Evolutionary conservation across 331 rosid genomes (phyloP).

Genomic region (Erythrophleum ivorense): DNA sequence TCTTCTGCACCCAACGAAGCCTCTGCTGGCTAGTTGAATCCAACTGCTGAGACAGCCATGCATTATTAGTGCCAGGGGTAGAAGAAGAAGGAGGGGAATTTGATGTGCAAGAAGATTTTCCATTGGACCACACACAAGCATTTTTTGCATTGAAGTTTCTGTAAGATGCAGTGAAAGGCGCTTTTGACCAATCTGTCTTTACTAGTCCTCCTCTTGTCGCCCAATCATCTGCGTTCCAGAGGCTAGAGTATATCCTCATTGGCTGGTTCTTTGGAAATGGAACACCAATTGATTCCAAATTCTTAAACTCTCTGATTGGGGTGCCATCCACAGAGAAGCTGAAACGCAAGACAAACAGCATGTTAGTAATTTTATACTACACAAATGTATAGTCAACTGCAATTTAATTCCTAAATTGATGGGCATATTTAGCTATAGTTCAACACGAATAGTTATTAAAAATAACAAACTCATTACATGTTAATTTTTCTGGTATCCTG

Average conservation of each 20-base stretch:
- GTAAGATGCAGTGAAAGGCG: slow-evolving; percentile 45
- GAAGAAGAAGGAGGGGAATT: neutral
- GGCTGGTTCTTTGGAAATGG: slow-evolving; percentile 43
- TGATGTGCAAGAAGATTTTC: slow-evolving; percentile 32
- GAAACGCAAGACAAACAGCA: neutral
- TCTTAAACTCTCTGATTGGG: slow-evolving; percentile 47
- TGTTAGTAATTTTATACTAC: neutral
- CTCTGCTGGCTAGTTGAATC: slow-evolving; percentile 23
- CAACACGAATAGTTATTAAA: too few relatives aligned
- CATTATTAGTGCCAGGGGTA: neutral
- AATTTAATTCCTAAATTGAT: too few relatives aligned
- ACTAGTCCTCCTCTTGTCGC: slow-evolving; percentile 49
- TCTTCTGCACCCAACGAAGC: slow-evolving; percentile 45
- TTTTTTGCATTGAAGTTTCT: slow-evolving; percentile 34
- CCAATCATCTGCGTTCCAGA: slow-evolving; percentile 54
- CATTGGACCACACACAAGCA: slow-evolving; percentile 33
- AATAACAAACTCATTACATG: too few relatives aligned
- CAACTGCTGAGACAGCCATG: slow-evolving; percentile 32
- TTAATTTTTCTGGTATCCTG: too few relatives aligned
- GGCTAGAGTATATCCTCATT: slow-evolving; percentile 46
- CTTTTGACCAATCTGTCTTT: slow-evolving; percentile 45
- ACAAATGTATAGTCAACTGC: too few relatives aligned
- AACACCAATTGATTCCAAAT: slow-evolving; percentile 34
- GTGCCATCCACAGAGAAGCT: slow-evolving; percentile 36
- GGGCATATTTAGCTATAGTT: too few relatives aligned